These are phyloP conservation scores for Rhinocladiella similis DNA, from an alignment of 2,329 filamentous ascomycete species.

Conservation along the genomic window DNA sequence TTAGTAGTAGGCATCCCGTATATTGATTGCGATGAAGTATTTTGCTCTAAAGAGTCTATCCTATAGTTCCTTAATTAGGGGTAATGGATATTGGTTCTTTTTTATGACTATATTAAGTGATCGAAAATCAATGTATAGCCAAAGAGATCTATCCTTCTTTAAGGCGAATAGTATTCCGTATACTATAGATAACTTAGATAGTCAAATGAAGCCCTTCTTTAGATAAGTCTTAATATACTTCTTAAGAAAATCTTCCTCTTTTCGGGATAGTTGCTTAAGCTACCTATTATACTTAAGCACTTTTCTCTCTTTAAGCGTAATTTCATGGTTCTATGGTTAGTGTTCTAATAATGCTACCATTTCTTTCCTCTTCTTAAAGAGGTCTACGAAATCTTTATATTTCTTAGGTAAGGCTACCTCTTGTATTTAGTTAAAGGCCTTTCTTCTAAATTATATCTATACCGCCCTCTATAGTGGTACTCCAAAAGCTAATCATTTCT, in stretches of 20 bases:
- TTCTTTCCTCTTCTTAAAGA: not conserved
- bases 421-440: not conserved
- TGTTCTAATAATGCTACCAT: not conserved
- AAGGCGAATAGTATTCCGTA: not conserved
- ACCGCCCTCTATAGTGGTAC: not conserved
- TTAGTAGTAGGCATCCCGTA: constrained; percentile 11
- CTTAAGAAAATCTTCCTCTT: not conserved
- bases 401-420: not conserved
- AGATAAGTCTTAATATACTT: not conserved
- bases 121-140: not conserved
- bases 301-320: not conserved
- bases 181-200: no score
- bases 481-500: not conserved
- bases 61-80: not conserved
- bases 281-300: not conserved
- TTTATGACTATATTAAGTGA: not conserved
- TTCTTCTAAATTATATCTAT: not conserved
- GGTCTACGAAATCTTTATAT: not conserved
- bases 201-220: not conserved
- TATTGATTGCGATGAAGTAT: not conserved
- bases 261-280: not conserved
- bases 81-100: not conserved
- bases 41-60: not conserved
- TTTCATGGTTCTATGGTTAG: no score
- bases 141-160: not conserved